A percentile compares a stretch with the other conserved stretches of the same genome.
Evolutionary conservation across 768 basidiomycete species (phyloP).

Genomic region (Mycena amicta): DNA sequence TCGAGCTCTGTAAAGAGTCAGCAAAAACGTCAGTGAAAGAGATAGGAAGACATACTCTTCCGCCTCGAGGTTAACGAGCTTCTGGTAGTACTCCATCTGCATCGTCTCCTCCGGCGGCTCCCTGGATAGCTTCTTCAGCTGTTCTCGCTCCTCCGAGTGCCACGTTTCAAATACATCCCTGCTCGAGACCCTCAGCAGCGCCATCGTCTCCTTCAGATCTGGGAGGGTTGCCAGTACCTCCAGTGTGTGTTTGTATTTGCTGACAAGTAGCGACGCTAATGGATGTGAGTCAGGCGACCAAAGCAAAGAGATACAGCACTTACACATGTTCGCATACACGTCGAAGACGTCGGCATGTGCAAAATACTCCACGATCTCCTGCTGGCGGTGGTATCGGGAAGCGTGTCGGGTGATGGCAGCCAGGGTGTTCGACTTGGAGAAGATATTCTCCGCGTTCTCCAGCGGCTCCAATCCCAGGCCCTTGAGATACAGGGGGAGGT

Average conservation of each 20-base stretch:
- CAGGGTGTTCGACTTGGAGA: constrained; percentile 12
- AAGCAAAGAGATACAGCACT: neutral
- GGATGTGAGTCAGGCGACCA: neutral
- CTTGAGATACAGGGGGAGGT: neutral
- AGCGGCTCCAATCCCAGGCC: constrained; percentile 14
- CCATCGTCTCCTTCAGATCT: neutral
- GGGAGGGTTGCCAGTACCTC: neutral
- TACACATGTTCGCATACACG: neutral
- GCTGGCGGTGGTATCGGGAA: constrained; percentile 4
- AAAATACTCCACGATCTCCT: constrained; percentile 2
- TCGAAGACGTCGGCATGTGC: constrained; percentile 1
- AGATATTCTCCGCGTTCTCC: constrained; percentile 6
- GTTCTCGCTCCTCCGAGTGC: constrained; percentile 14
- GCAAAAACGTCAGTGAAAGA: neutral
- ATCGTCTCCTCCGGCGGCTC: constrained; percentile 18
- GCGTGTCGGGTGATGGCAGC: constrained; percentile 6
- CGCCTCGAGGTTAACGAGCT: neutral
- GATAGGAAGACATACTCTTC: neutral
- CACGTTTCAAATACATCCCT: constrained; percentile 7
- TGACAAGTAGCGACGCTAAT: neutral
- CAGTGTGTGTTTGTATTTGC: neutral
- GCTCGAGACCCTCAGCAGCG: neutral
- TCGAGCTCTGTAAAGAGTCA: neutral
- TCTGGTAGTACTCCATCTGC: constrained; percentile 11
- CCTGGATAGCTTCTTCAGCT: constrained; percentile 12